Conservation (phyloP, 352 stramenopile genomes). For the Thalassiosira mediterranea region DNA sequence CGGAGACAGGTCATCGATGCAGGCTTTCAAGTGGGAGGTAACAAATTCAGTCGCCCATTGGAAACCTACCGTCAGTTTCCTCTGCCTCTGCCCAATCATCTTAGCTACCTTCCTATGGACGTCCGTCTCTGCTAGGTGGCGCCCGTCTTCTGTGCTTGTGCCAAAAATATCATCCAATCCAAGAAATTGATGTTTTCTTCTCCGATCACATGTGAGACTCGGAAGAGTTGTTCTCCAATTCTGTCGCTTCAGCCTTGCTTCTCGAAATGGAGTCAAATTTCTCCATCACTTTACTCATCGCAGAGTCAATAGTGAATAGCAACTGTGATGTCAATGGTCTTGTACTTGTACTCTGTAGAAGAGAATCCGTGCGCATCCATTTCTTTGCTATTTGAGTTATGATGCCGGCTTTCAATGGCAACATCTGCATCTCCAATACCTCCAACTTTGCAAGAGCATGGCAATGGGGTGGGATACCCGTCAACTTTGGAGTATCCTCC, state of each 20-base stretch:
- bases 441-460: slow-evolving; percentile 28
- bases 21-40: background rate
- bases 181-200: background rate
- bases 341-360: slow-evolving; percentile 1
- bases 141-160: background rate
- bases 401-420: slow-evolving; percentile 13
- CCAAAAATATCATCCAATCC: background rate
- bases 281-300: background rate
- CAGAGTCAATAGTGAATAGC: background rate
- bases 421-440: slow-evolving; percentile 15
- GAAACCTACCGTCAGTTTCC: slow-evolving; percentile 1
- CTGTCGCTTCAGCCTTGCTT: background rate
- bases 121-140: slow-evolving; percentile 3
- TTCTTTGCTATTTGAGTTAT: slow-evolving; percentile 10
- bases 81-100: background rate
- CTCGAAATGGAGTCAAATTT: background rate
- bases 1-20: background rate
- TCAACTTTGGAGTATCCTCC: slow-evolving; percentile 27
- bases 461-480: slow-evolving; percentile 42
- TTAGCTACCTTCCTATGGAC: background rate
- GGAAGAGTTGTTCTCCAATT: background rate
- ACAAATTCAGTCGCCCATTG: background rate
- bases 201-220: background rate
- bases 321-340: background rate
- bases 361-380: slow-evolving; percentile 13